Percentiles rank a stretch among this genome's conserved stretches.
These are phyloP conservation scores for Aspergillus fumigatiaffinis DNA, from an alignment of 2,329 filamentous ascomycete genomes.

Conservation along the genomic window DNA sequence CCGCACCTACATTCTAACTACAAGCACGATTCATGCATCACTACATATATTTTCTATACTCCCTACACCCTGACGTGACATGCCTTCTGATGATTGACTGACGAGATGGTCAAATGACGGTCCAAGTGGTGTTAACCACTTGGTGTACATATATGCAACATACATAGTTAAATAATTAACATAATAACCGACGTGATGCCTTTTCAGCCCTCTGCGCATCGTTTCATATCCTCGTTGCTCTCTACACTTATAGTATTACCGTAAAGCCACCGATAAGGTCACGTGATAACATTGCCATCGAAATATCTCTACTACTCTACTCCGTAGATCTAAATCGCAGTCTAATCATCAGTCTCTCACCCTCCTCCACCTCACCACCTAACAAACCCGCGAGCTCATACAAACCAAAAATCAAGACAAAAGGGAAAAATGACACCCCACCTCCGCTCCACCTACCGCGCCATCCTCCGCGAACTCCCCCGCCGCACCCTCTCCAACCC, in stretches of 20 bases:
- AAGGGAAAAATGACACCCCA: slow-evolving; percentile 28
- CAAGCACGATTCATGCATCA: neutral
- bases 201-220: neutral
- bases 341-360: neutral
- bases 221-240: neutral
- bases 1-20: neutral
- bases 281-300: neutral
- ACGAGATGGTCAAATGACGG: neutral
- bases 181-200: neutral
- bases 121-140: neutral
- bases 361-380: neutral
- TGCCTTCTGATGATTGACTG: neutral
- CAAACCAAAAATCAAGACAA: neutral
- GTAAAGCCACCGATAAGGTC: neutral
- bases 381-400: neutral
- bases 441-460: slow-evolving; percentile 76
- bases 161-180: neutral
- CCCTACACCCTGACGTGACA: neutral
- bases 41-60: neutral
- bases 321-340: neutral
- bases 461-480: slow-evolving; percentile 84
- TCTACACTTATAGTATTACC: neutral
- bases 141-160: neutral
- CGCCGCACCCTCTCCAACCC: slow-evolving; percentile 60
- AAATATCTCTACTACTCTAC: no score